phyloP scores from a whole-genome alignment of 148 eudicot species.

The Chenopodium berlandieri region DNA sequence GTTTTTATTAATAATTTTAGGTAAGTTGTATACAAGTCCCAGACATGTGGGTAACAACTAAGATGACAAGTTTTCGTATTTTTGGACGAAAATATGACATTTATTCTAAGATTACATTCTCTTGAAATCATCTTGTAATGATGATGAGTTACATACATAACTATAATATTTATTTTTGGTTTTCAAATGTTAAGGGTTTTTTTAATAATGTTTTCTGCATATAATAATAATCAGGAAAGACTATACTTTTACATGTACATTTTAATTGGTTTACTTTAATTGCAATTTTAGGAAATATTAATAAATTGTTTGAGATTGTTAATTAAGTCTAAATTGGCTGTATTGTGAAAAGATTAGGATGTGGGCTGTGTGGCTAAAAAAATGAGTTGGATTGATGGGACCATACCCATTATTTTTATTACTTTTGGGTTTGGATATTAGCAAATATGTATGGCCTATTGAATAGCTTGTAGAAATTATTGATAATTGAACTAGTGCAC shows the following conservation, averaged over 20 bases:
- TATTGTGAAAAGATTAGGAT: background rate
- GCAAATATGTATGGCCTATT: no score
- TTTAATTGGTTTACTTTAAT: no score
- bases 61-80: background rate
- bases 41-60: conserved; percentile 32
- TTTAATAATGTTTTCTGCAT: no score
- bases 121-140: background rate
- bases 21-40: background rate
- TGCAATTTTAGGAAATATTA: no score
- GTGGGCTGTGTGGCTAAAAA: background rate
- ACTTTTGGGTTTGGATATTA: no score
- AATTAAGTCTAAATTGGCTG: background rate
- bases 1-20: background rate
- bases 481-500: no score
- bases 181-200: no score
- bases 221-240: no score
- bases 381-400: background rate
- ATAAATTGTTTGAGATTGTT: no score
- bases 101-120: conserved; percentile 9
- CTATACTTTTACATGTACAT: no score
- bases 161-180: background rate
- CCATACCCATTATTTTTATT: background rate
- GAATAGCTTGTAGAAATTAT: no score
- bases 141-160: conserved; percentile 10
- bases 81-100: conserved; percentile 7